Evolutionary conservation across 2,329 filamentous ascomycete species (phyloP).

Genomic region (Colletotrichum tofieldiae): DNA sequence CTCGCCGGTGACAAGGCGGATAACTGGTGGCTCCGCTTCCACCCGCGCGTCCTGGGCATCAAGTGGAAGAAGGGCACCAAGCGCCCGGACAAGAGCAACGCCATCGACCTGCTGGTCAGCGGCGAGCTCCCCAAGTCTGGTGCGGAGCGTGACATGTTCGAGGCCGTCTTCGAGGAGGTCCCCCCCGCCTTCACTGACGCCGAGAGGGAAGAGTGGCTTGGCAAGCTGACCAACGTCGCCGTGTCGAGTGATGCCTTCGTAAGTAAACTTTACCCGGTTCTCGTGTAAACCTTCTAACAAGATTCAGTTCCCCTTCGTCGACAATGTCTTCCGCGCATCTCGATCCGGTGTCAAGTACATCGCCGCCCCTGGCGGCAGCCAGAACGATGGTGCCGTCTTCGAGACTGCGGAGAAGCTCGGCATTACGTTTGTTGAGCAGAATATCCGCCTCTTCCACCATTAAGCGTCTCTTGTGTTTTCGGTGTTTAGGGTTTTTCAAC

Average conservation of each 20-base stretch:
- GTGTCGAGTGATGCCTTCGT: slow-evolving; percentile 97
- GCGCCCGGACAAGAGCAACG: slow-evolving; percentile 97
- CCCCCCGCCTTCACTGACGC: slow-evolving; percentile 85
- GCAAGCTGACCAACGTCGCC: slow-evolving; percentile 85
- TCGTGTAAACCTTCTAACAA: slow-evolving; percentile 46
- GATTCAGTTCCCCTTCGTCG: slow-evolving; percentile 92
- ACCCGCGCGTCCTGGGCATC: slow-evolving; percentile 87
- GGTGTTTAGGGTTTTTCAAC: slow-evolving; percentile 35
- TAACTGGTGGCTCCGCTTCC: slow-evolving; percentile 99
- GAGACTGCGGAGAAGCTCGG: slow-evolving; percentile 92
- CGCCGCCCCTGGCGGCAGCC: slow-evolving; percentile 91
- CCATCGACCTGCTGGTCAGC: slow-evolving; percentile 94
- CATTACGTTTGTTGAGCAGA: slow-evolving; percentile 97
- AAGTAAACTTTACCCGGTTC: slow-evolving; percentile 59
- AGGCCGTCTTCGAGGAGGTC: slow-evolving; percentile 91
- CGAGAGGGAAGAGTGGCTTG: slow-evolving; percentile 89
- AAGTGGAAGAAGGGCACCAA: slow-evolving; percentile 99
- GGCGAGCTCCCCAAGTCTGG: slow-evolving; percentile 89
- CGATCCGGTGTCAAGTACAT: slow-evolving; percentile 96
- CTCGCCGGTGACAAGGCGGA: slow-evolving; percentile 98
- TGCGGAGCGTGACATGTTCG: slow-evolving; percentile 88
- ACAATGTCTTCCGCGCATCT: slow-evolving; percentile 94
- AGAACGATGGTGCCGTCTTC: slow-evolving; percentile 87
- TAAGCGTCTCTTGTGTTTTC: slow-evolving; percentile 59
- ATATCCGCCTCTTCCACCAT: slow-evolving; percentile 94